These are phyloP conservation scores for Fraxinus floribunda DNA, from an alignment of 305 asterid species.

Conservation along the genomic window DNA sequence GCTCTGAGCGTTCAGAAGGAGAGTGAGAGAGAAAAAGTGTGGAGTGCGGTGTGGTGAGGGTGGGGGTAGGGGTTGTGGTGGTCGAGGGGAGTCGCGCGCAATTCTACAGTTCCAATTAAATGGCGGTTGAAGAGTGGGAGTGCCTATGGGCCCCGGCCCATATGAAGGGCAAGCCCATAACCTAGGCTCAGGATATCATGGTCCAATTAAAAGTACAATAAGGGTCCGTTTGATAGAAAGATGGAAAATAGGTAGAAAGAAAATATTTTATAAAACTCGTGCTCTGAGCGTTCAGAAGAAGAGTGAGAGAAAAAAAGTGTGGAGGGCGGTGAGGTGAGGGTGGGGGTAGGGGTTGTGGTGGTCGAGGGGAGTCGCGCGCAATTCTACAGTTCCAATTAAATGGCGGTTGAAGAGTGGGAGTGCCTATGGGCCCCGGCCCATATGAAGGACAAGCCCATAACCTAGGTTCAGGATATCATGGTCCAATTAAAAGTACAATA, in stretches of 20 bases:
- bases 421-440: background rate
- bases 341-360: background rate
- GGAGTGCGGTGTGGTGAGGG: background rate
- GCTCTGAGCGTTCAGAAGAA: background rate
- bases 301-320: background rate
- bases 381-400: constrained; percentile 10
- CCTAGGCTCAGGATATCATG: background rate
- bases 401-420: constrained; percentile 15
- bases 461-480: background rate
- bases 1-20: background rate
- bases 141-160: background rate
- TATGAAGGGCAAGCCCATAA: background rate
- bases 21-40: background rate
- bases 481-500: background rate
- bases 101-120: constrained; percentile 10
- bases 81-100: constrained; percentile 19
- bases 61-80: background rate
- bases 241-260: too few relatives aligned
- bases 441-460: background rate
- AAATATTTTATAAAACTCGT: too few relatives aligned
- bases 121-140: constrained; percentile 15
- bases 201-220: background rate
- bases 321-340: background rate
- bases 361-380: constrained; percentile 19
- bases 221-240: too few relatives aligned